Percentiles rank a stretch among this genome's conserved stretches.
phyloP scores from a whole-genome alignment of 805 yeast genomes.

The Barnettozyma sp. region DNA sequence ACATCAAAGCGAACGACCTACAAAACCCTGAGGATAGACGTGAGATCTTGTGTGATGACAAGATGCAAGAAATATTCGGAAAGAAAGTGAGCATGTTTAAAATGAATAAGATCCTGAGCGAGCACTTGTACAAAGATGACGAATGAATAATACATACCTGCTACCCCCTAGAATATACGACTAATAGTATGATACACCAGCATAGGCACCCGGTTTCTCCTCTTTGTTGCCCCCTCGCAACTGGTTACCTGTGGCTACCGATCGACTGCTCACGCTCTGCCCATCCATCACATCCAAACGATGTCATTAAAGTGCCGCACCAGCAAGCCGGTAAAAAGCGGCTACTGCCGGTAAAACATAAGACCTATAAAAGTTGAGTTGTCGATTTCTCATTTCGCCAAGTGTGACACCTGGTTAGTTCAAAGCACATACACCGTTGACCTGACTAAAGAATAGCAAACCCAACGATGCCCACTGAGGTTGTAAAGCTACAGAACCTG shows the following conservation, averaged over 20 bases:
- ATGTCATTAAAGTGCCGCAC: too few relatives aligned
- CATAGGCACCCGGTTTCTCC: too few relatives aligned
- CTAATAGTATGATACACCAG: too few relatives aligned
- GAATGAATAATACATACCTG: constrained; percentile 9
- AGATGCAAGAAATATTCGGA: constrained; percentile 52
- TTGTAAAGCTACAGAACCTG: neutral
- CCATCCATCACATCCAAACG: too few relatives aligned
- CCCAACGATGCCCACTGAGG: neutral
- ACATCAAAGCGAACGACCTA: constrained; percentile 53
- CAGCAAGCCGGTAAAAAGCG: neutral
- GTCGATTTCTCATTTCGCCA: too few relatives aligned
- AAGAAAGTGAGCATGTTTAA: constrained; percentile 50
- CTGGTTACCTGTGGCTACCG: too few relatives aligned
- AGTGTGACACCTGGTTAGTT: neutral
- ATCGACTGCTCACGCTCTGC: too few relatives aligned
- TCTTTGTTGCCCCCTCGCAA: too few relatives aligned
- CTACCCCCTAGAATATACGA: neutral
- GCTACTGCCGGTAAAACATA: neutral
- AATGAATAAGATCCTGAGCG: constrained; percentile 46
- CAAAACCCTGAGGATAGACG: constrained; percentile 66
- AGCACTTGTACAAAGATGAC: constrained; percentile 39
- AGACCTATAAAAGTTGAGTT: too few relatives aligned
- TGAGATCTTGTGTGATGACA: constrained; percentile 57
- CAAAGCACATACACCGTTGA: neutral
- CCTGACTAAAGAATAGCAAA: too few relatives aligned